Conservation (phyloP, 257 asterid genomes). For the Anisodus acutangulus region DNA sequence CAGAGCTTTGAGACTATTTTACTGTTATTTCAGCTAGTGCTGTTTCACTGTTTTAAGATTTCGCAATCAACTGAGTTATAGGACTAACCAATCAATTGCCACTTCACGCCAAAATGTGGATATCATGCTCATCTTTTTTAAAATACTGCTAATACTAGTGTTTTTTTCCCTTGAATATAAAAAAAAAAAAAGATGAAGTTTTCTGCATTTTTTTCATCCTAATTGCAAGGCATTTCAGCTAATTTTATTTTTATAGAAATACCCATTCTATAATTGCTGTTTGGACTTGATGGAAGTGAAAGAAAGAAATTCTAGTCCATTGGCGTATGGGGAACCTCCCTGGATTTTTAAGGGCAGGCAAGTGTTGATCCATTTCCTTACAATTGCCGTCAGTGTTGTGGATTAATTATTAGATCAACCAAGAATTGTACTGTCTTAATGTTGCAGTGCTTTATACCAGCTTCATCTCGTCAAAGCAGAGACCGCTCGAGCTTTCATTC, state of each 20-base stretch:
- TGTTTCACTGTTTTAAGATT: too few species aligned
- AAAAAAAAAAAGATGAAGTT: neutral
- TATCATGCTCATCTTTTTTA: neutral
- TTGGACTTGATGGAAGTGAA: conserved; percentile 50
- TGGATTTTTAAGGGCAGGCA: conserved; percentile 97
- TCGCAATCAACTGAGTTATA: too few species aligned
- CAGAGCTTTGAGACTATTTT: neutral
- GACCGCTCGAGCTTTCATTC: conserved; percentile 90
- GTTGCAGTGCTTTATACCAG: conserved; percentile 90
- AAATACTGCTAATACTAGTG: neutral
- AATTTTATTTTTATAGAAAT: neutral
- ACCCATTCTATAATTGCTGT: neutral
- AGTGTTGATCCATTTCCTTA: conserved; percentile 37
- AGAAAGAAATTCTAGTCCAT: conserved; percentile 44
- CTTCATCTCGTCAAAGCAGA: conserved; percentile 94
- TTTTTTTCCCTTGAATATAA: neutral
- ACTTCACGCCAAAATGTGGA: neutral
- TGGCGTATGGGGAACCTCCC: conserved; percentile 80
- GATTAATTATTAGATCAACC: neutral
- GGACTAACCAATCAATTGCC: too few species aligned
- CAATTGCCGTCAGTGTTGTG: neutral
- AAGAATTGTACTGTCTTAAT: conserved; percentile 14
- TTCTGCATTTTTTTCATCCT: neutral
- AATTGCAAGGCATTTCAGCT: neutral
- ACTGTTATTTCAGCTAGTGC: too few species aligned